These are phyloP conservation scores for Nigrospora oryzae DNA, from an alignment of 2,329 filamentous ascomycete genomes.

Conservation along the genomic window DNA sequence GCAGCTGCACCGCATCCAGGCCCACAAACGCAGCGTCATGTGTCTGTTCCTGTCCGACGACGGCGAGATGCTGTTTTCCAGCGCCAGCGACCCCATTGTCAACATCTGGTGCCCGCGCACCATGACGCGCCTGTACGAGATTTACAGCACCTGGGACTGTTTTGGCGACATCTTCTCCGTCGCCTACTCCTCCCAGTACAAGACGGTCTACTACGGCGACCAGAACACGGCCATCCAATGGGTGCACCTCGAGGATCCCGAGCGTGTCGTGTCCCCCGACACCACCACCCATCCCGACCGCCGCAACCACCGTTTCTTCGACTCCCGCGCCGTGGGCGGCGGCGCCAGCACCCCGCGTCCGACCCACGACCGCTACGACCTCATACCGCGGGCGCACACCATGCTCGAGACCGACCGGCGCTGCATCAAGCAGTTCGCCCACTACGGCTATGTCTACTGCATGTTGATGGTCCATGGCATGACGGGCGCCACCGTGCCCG, in stretches of 20 bases:
- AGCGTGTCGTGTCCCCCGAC: constrained; percentile 48
- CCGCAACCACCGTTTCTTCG: constrained; percentile 83
- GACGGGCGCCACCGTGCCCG: constrained; percentile 56
- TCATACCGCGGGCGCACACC: constrained; percentile 44
- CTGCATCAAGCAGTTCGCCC: constrained; percentile 80
- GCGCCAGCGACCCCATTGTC: constrained; percentile 85
- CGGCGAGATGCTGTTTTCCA: constrained; percentile 74
- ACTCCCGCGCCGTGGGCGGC: constrained; percentile 78
- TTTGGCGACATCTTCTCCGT: constrained; percentile 92
- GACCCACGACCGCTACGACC: constrained; percentile 46
- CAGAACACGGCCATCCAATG: constrained; percentile 96
- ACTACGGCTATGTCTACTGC: constrained; percentile 93
- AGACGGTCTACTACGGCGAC: constrained; percentile 83
- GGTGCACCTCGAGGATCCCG: constrained; percentile 65
- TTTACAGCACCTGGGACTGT: constrained; percentile 87
- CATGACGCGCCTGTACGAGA: constrained; percentile 72
- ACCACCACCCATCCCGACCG: constrained; percentile 65
- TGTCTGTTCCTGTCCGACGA: constrained; percentile 74
- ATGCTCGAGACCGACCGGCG: constrained; percentile 74
- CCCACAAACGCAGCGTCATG: constrained; percentile 85
- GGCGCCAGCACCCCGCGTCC: constrained; percentile 71
- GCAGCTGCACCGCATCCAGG: constrained; percentile 68
- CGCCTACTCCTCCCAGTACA: constrained; percentile 71
- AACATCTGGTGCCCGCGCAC: constrained; percentile 84
- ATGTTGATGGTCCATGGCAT: constrained; percentile 78